Conservation (phyloP, 1,139 yeast species). For the Suhomyces choctaworum region DNA sequence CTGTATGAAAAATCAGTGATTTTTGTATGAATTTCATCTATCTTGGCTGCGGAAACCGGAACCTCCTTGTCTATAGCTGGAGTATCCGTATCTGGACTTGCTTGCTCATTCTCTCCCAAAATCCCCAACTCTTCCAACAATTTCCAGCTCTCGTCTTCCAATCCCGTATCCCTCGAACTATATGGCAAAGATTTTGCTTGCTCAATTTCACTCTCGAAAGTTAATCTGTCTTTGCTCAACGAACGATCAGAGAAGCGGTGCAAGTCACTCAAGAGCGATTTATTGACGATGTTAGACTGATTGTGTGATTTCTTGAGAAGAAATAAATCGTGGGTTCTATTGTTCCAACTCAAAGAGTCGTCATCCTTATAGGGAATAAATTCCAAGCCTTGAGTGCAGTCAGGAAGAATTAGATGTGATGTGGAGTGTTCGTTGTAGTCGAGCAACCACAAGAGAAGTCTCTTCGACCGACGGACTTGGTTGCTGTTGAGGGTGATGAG, state of each 20-base stretch:
- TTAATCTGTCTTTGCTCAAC: conserved; percentile 18
- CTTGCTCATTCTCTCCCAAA: conserved; percentile 7
- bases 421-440: conserved; percentile 35
- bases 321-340: conserved; percentile 26
- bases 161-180: conserved; percentile 9
- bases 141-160: conserved; percentile 24
- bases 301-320: conserved; percentile 15
- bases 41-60: conserved; percentile 3
- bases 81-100: neutral
- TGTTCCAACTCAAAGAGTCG: conserved; percentile 38
- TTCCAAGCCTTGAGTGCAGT: conserved; percentile 6
- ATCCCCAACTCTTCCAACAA: conserved; percentile 24
- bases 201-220: conserved; percentile 18
- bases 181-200: conserved; percentile 20
- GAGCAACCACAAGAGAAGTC: conserved; percentile 42
- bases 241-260: conserved; percentile 23
- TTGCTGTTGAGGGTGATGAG: conserved; percentile 30
- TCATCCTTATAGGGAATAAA: conserved; percentile 35
- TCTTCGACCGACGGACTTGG: conserved; percentile 35
- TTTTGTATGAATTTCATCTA: conserved; percentile 17
- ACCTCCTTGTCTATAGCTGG: neutral
- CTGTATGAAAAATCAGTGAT: conserved; percentile 24
- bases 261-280: conserved; percentile 22
- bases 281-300: conserved; percentile 6
- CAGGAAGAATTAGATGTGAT: conserved; percentile 24